A percentile compares a stretch with the other conserved stretches of the same genome.
Conservation (phyloP, 2,329 filamentous ascomycete genomes). For the Annulohypoxylon truncatum region DNA sequence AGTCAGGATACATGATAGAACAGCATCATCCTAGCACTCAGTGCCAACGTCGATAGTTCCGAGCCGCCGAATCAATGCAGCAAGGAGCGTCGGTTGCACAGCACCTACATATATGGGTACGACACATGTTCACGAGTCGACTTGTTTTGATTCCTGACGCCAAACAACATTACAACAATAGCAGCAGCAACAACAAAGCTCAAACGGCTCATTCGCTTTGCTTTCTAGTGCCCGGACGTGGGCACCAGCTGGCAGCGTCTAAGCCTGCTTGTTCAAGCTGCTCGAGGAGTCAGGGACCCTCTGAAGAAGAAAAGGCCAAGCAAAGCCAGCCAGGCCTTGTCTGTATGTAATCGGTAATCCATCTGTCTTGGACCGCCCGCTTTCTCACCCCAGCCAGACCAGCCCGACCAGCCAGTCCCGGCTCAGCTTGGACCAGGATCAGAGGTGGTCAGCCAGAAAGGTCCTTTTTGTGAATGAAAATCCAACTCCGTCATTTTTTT, state of each 20-base stretch:
- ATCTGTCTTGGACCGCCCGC: slow-evolving; percentile 22
- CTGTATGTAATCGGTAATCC: slow-evolving; percentile 6
- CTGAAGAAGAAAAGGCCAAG: slow-evolving; percentile 18
- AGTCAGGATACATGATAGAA: slow-evolving; percentile 20
- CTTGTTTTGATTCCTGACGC: neutral
- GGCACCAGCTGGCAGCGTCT: slow-evolving; percentile 24
- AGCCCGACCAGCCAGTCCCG: slow-evolving; percentile 1
- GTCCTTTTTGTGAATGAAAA: slow-evolving; percentile 20
- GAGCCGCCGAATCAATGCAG: slow-evolving; percentile 38
- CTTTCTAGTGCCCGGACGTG: slow-evolving; percentile 15
- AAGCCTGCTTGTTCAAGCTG: slow-evolving; percentile 9
- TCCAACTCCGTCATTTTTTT: slow-evolving; percentile 20
- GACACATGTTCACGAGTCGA: slow-evolving; percentile 26
- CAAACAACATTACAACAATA: slow-evolving; percentile 25
- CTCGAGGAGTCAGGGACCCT: neutral
- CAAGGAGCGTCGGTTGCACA: slow-evolving; percentile 31
- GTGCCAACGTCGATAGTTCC: slow-evolving; percentile 30
- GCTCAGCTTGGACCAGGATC: slow-evolving; percentile 11
- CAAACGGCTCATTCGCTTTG: slow-evolving; percentile 2
- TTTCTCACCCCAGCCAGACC: neutral
- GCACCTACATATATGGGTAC: slow-evolving; percentile 37
- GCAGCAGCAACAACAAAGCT: slow-evolving; percentile 16
- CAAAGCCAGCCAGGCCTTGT: slow-evolving; percentile 18
- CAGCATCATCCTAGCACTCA: slow-evolving; percentile 26
- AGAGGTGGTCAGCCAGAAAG: slow-evolving; percentile 6